Evolutionary conservation across 2,329 filamentous ascomycete species (phyloP), one percentile per base, ranked within the genome.

Genomic region (Metarhizium humberi): DNA sequence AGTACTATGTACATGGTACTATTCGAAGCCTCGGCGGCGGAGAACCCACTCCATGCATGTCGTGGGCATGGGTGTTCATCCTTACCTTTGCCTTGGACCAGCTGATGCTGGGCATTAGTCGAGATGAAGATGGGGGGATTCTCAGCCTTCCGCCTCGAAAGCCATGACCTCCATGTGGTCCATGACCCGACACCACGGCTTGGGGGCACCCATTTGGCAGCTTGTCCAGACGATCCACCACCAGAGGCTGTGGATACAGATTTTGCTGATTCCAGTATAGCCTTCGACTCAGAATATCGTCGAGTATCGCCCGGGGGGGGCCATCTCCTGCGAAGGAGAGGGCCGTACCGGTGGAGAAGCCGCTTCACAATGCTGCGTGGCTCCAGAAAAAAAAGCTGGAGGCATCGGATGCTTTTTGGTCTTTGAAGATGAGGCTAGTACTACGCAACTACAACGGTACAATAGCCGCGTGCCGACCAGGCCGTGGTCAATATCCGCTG

Each of bases 291-390:
- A 43, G 46, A 38, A 20, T 42, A 47, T 50, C 25, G 43, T 40
- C 43, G 51, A 38, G 51, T n/a, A 43, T 43, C 16, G n/a, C 14
- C n/a, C 40, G 16, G 16, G n/a, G 40, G 40, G 14, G 16, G 1
- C 3, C 25, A 25, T 25, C 25, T 25, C 25, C 52, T 20, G 34
- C 25, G 36, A 18, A 54, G 47, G 46, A 53, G 56, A 57, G 56
- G 56, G 56, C 53, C 56, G 56, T 53, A 56, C 54, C 56, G 56
- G 56, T 56, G 56, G 54, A 48, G 53, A 16, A 30, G 50, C n/a
- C 34, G 32, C 36, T 40, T 14, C 25, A 25, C 25, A 25, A 25
- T 25, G 25, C 25, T 25, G 25, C 25, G 25, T 25, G 25, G 25
- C 25, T 25, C 25, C 25, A 25, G 25, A 25, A 25, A 25, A 25